Evolutionary conservation across 2,329 filamentous ascomycete species (phyloP), one percentile per base, ranked within the genome.

Genomic region (Dothiorella sarmentorum): DNA sequence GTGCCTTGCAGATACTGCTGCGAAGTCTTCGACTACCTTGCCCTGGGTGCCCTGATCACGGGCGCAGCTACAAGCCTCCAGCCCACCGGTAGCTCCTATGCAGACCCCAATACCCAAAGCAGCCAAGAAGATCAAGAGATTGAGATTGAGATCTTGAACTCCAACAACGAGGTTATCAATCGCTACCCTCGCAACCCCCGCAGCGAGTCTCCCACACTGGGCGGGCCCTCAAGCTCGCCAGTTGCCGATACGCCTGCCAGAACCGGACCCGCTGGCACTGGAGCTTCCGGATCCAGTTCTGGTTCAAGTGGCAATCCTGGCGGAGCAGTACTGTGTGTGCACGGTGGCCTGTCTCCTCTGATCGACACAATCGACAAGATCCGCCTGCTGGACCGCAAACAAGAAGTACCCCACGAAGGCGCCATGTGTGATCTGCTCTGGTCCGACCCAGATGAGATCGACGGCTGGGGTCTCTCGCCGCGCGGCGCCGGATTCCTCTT

Each of bases 381-480:
- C 71, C 85, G 94, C 20, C 80, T 97, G 13, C 84, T 99, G 20
- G 95, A 99, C 72, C 86, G 93, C 62, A 97, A 97, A 74, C 94
- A 99, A 76, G 94, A 99, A 76, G 94, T 99, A 0, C 94, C 94
- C 0, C 94, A 99, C 70, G 94, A 99, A 77, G 94, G 94, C 58
- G 91, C 94, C 70, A 99, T 99, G 94, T 99, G 94, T 75, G 94
- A 99, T 73, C 81, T 99, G 0, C 82, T 99, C 2, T 99, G 94
- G 94, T 97, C 91, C 0, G 94, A 99, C 69, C 94, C 94, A 0
- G 94, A 99, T 73, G 94, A 99, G 67, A 96, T 97, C 63, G 92
- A 97, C 70, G 93, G 92, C 61, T 99, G 94, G 94, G 93, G 92
- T 10, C 78, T 97, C 5, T 96, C 90, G 1, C 94, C 94, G 0